Evolutionary conservation across 805 yeast genomes (phyloP).

Genomic region (Barnettozyma sucrosica): DNA sequence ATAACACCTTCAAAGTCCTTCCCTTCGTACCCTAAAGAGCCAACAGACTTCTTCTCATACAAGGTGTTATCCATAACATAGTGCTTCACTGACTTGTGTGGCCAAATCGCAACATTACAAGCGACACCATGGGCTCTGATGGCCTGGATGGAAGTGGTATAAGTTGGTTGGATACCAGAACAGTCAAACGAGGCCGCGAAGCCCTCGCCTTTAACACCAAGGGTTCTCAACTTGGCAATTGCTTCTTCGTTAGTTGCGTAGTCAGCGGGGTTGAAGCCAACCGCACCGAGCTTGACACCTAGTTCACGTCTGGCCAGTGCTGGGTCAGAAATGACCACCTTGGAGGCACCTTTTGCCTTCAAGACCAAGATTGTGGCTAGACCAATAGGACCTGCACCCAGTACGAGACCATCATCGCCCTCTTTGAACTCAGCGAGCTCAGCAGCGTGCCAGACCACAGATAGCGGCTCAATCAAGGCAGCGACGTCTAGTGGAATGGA

Average conservation of each 20-base stretch:
- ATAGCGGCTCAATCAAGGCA: conserved; percentile 51
- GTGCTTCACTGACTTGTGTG: conserved; percentile 37
- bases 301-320: conserved; percentile 56
- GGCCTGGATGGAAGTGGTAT: conserved; percentile 35
- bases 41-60: conserved; percentile 38
- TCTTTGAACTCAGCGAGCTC: conserved; percentile 36
- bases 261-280: conserved; percentile 37
- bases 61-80: conserved; percentile 41
- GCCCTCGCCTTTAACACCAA: conserved; percentile 38
- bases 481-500: conserved; percentile 45
- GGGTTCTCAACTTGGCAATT: conserved; percentile 27
- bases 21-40: conserved; percentile 40
- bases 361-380: conserved; percentile 50
- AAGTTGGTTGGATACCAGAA: conserved; percentile 45
- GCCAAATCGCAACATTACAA: conserved; percentile 46
- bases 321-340: conserved; percentile 56
- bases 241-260: conserved; percentile 25
- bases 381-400: conserved; percentile 64
- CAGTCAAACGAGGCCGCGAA: conserved; percentile 49
- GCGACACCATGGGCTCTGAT: conserved; percentile 39
- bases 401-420: conserved; percentile 43
- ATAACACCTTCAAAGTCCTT: conserved; percentile 40
- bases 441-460: conserved; percentile 57
- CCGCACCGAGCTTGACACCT: conserved; percentile 44
- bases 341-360: conserved; percentile 42